phyloP scores from a whole-genome alignment of 208 protist genomes.

The Lotmaria passim region DNA sequence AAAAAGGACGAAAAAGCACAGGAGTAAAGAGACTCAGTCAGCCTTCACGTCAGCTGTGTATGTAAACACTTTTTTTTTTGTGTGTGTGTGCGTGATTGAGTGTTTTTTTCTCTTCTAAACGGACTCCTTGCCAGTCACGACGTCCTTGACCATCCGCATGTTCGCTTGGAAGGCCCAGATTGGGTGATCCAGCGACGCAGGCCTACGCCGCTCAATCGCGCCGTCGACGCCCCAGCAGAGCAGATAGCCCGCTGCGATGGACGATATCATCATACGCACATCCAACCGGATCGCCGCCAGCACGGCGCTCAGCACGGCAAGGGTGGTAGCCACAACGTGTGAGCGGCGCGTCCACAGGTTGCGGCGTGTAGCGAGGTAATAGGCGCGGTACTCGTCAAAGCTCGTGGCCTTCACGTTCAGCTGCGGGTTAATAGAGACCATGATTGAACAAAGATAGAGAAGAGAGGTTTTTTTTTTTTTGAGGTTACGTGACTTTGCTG shows the following conservation, averaged over 20 bases:
- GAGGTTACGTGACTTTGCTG: too few relatives aligned
- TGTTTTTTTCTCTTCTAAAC: constrained; percentile 39
- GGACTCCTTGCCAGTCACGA: constrained; percentile 36
- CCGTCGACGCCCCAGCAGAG: constrained; percentile 49
- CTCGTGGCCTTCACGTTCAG: constrained; percentile 42
- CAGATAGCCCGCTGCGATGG: constrained; percentile 33
- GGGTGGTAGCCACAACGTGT: constrained; percentile 49
- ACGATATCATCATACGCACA: constrained; percentile 15
- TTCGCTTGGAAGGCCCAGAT: constrained; percentile 55
- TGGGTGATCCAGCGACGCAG: constrained; percentile 53
- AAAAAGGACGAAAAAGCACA: constrained; percentile 7
- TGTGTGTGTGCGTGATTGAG: too few relatives aligned
- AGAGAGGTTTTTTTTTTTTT: too few relatives aligned
- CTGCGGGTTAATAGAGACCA: constrained; percentile 52
- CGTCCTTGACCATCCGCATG: constrained; percentile 47
- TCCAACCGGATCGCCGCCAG: constrained; percentile 26
- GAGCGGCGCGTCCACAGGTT: constrained; percentile 43
- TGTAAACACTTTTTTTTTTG: neutral
- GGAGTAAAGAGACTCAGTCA: constrained; percentile 13
- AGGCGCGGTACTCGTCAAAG: constrained; percentile 63
- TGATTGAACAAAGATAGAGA: constrained; percentile 9
- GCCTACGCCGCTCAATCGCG: constrained; percentile 37
- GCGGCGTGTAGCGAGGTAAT: constrained; percentile 51
- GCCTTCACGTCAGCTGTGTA: too few relatives aligned
- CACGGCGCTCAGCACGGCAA: constrained; percentile 37